Conservation (phyloP, 2,329 filamentous ascomycete species). For the Fusarium sp. region DNA sequence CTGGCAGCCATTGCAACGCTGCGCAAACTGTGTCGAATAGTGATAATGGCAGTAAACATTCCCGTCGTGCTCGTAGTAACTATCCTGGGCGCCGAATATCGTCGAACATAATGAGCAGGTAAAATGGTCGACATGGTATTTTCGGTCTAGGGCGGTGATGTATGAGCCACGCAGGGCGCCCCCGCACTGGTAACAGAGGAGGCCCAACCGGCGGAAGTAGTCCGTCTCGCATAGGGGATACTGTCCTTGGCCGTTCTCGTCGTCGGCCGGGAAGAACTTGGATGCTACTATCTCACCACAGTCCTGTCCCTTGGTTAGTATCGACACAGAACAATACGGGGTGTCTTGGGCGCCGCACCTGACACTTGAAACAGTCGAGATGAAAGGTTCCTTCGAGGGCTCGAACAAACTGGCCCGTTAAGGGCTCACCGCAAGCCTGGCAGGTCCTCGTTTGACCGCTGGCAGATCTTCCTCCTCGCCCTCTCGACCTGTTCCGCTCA, state of each 20-base stretch:
- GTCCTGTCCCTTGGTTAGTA: conserved; percentile 69
- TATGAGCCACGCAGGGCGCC: conserved; percentile 95
- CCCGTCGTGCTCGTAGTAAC: conserved; percentile 97
- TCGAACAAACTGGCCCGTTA: conserved; percentile 96
- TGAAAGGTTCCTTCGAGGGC: conserved; percentile 95
- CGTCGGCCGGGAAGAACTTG: conserved; percentile 98
- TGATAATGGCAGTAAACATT: conserved; percentile 99
- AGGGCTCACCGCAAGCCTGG: conserved; percentile 87
- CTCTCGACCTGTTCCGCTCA: conserved; percentile 69
- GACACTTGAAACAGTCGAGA: conserved; percentile 97
- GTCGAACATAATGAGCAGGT: conserved; percentile 97
- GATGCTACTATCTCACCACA: conserved; percentile 97
- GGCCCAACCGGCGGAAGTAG: conserved; percentile 91
- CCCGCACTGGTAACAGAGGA: conserved; percentile 92
- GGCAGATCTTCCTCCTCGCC: conserved; percentile 64
- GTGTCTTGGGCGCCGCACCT: conserved; percentile 65
- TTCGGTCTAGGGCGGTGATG: conserved; percentile 96
- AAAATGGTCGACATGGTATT: conserved; percentile 99
- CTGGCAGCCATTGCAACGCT: conserved; percentile 95
- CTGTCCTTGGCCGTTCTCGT: conserved; percentile 85
- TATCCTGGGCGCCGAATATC: conserved; percentile 98
- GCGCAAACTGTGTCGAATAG: conserved; percentile 97
- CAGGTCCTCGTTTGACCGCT: conserved; percentile 75
- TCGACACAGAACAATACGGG: conserved; percentile 11
- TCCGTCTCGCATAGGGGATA: conserved; percentile 98